Base-by-base conservation (phyloP, 2,329 filamentous ascomycete genomes). In the Monosporascus sp. region DNA sequence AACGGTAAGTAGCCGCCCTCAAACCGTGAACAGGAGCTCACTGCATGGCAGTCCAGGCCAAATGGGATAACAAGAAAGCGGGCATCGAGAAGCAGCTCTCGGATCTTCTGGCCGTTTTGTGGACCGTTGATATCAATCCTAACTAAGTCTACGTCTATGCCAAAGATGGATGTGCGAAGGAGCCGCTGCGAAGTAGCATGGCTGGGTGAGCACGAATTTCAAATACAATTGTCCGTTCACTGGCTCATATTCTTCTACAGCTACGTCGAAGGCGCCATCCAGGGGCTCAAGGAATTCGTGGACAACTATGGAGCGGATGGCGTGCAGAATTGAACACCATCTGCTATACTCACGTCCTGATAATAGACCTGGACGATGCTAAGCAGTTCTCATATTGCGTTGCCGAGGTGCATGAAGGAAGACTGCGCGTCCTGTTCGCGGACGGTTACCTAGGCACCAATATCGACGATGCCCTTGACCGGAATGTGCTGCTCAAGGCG, bases 71-170 rank as follows among this genome's bases (percentile, higher is more conserved):
- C 51, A 78, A 75, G 52, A 79, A 75, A 59, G 63, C 56, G 0
- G 73, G 70, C 2, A 56, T 73, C 15, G 77, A 79, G 62, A 63
- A 70, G 50, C 62, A 72, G 51, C 59, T 82, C 41, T 75, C 75
- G 0, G 68, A 70, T 0, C 45, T 73, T 43, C 70, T 82, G 3
- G 76, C 75, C n/a, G 65, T 68, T 37, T 39, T 69, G 7, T 83
- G 79, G 79, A 79, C 72, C 6, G 66, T 80, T 35, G 73, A 79
- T 7, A 69, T 78, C 59, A 71, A 77, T 56, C 72, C 75, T 20
- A 68, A 67, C 48, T 71, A 71, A 45, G 65, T 82, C 57, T 80
- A 68, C 56, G 72, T 77, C 9, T 80, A 80, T 53, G 70, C 71
- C 20, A 65, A 68, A 15, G 68, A 73, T 0, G 69, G 67, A 31